Percentiles rank a stretch among this genome's conserved stretches.
Evolutionary conservation across 805 yeast species (phyloP).

Genomic region (Cyberlindnera sargentensis): DNA sequence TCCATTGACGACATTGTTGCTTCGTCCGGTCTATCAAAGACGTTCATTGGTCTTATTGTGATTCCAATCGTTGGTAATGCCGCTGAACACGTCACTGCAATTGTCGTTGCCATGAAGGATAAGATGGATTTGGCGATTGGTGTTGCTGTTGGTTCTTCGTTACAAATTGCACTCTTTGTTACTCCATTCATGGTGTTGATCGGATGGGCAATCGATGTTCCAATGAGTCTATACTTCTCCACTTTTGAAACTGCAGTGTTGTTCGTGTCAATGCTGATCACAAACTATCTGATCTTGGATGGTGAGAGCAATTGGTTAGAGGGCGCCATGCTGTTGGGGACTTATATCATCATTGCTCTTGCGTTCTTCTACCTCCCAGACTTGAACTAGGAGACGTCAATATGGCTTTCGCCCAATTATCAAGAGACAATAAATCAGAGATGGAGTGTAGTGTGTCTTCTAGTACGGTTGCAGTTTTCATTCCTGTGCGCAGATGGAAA

Average conservation of each 20-base stretch:
- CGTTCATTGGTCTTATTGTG: conserved; percentile 88
- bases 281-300: conserved; percentile 81
- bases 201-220: conserved; percentile 89
- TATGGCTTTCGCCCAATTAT: background rate
- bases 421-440: too few species aligned
- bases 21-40: conserved; percentile 80
- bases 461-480: too few species aligned
- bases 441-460: too few species aligned
- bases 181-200: conserved; percentile 91
- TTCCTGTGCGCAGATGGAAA: too few species aligned
- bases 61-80: conserved; percentile 98
- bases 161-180: conserved; percentile 91
- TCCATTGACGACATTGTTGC: conserved; percentile 87
- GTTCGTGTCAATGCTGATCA: conserved; percentile 82
- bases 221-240: conserved; percentile 88
- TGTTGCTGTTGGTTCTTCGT: conserved; percentile 92
- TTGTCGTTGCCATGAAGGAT: conserved; percentile 88
- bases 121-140: conserved; percentile 97
- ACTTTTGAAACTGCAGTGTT: conserved; percentile 91
- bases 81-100: conserved; percentile 97
- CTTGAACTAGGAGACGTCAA: conserved; percentile 11
- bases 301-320: conserved; percentile 97
- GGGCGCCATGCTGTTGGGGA: conserved; percentile 86
- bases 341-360: conserved; percentile 80
- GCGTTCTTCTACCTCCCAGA: conserved; percentile 89